phyloP scores from a whole-genome alignment of 345 rosid genomes.

The Mallotus nudiflorus region DNA sequence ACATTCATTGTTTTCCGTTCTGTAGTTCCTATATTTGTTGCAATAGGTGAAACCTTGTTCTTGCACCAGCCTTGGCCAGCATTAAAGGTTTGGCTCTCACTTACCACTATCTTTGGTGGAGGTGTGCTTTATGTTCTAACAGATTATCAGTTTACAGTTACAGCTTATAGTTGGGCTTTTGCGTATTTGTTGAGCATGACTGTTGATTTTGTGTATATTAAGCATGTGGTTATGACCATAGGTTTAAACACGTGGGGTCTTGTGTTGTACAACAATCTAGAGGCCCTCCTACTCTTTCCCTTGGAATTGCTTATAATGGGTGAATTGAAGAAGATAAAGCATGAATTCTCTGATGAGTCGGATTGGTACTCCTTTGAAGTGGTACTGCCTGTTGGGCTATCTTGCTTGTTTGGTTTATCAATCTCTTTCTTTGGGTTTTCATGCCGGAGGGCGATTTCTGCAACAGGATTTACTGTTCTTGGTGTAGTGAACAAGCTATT shows the following conservation, averaged over 20 bases:
- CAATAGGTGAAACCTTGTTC: conserved; percentile 82
- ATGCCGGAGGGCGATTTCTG: conserved; percentile 88
- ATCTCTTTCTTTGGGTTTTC: conserved; percentile 99
- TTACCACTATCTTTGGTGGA: conserved; percentile 80
- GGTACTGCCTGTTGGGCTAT: conserved; percentile 79
- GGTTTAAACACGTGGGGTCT: conserved; percentile 96
- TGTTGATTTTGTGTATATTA: conserved; percentile 94
- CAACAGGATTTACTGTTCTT: conserved; percentile 95
- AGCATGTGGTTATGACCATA: conserved; percentile 97
- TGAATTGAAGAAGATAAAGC: conserved; percentile 81
- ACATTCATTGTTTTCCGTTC: conserved; percentile 96
- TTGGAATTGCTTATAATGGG: conserved; percentile 94
- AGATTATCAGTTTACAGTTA: conserved; percentile 79
- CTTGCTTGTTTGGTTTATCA: conserved; percentile 83
- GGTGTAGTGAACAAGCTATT: conserved; percentile 92
- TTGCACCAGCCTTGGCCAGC: conserved; percentile 90
- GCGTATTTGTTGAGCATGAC: conserved; percentile 93
- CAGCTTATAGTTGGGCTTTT: conserved; percentile 86
- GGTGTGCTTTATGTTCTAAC: conserved; percentile 84
- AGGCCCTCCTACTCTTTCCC: conserved; percentile 87
- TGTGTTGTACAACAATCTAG: conserved; percentile 91
- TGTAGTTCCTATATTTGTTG: conserved; percentile 87
- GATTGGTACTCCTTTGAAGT: conserved; percentile 79
- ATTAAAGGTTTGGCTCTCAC: conserved; percentile 70
- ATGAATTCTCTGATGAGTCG: conserved; percentile 64